Base-by-base conservation (phyloP, 345 rosid genomes). In the Xanthoceras sorbifolium region DNA sequence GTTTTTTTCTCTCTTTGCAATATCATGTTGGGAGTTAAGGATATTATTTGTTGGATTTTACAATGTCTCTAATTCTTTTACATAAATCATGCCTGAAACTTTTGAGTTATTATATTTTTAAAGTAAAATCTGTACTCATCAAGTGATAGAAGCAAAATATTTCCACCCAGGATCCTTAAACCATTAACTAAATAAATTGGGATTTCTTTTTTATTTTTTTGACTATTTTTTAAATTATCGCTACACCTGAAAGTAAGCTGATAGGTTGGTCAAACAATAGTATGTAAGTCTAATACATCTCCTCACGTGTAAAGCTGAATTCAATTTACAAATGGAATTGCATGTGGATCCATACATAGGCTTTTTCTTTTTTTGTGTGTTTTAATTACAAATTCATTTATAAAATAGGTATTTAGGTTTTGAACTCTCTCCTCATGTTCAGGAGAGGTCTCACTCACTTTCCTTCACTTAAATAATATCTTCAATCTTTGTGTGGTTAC, bases 401-500 rank as follows among this genome's bases (percentile, higher is more conserved):
- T 42, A 42, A 14, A 42, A 42, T 42, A 42, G 46, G 14, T 42
- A 12, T 42, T 42, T 10, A 42, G 46, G 46, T 9, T 42, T 42
- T 42, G 46, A 55, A 22, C 61, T 18, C 61, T 18, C 61, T n/a
- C 59, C 59, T 55, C 61, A 20, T n/a, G 61, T 55, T n/a, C 61
- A n/a, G 61, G 26, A 55, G 61, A 31, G 48, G 64, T 22, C 28
- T 71, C 55, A 54, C 38, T 60, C 54, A 20, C 22, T 74, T 48
- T 29, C 18, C 32, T 36, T n/a, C 61, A 18, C 7, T 10, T 28
- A 44, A 46, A 3, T 22, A 1, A 42, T 15, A 20, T 63, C 25
- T 29, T 44, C 44, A 61, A 44, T 44, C 26, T 63, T 64, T 29
- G n/a, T 46, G 15, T 63, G 69, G 69, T 28, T 64, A 46, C 61